These are phyloP conservation scores for Aspergillus clavatus DNA, from an alignment of 2,329 filamentous ascomycete species.

Conservation along the genomic window DNA sequence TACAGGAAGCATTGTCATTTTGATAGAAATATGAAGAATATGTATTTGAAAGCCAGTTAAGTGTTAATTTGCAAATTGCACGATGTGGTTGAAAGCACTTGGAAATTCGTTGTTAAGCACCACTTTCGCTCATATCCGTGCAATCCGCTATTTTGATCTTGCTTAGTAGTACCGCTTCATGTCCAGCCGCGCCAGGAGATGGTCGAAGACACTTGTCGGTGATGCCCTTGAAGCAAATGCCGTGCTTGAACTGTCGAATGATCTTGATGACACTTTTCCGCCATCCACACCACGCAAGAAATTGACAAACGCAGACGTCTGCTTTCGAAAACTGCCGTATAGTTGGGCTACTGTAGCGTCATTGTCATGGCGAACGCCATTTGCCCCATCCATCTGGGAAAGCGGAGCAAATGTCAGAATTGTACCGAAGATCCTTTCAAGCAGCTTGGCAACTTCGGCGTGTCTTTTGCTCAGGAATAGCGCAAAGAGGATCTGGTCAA, in stretches of 20 bases:
- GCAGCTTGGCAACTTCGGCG: conserved; percentile 62
- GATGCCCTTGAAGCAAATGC: conserved; percentile 30
- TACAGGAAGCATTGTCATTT: not conserved
- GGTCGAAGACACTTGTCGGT: conserved; percentile 59
- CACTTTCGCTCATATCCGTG: not conserved
- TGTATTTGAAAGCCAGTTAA: not conserved
- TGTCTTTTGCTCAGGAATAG: conserved; percentile 72
- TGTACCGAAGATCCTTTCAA: conserved; percentile 70
- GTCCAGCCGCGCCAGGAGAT: conserved; percentile 65
- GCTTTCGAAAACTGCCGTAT: conserved; percentile 64
- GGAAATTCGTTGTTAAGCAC: too few relatives aligned
- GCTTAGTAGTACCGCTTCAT: conserved; percentile 62
- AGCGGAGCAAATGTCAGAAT: conserved; percentile 64
- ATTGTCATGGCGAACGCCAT: conserved; percentile 36
- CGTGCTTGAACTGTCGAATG: conserved; percentile 21
- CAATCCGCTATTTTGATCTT: not conserved
- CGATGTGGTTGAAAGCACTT: too few relatives aligned
- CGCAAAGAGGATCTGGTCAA: conserved; percentile 70
- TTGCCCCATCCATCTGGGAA: conserved; percentile 34
- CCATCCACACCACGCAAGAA: conserved; percentile 64
- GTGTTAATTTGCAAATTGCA: not conserved
- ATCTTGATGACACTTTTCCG: conserved; percentile 52
- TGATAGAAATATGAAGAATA: not conserved
- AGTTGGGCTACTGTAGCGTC: conserved; percentile 46
- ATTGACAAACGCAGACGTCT: conserved; percentile 67